phyloP scores from a whole-genome alignment of 176 grass and related monocot species.

The Lolium multiflorum region DNA sequence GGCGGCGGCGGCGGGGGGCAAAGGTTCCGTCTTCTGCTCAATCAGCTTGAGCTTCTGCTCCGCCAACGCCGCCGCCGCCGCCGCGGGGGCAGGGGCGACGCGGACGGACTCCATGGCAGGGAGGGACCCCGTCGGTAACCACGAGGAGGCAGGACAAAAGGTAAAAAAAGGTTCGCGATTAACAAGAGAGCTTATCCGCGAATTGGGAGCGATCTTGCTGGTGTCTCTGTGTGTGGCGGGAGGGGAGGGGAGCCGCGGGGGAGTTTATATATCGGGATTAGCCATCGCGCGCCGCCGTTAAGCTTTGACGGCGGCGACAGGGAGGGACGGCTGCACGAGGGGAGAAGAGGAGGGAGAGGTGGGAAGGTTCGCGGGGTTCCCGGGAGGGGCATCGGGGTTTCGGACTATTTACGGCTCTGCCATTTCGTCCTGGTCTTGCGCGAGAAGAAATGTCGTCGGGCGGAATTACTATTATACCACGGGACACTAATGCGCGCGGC shows the following conservation, averaged over 20 bases:
- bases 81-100: conserved; percentile 40
- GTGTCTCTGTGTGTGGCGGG: neutral
- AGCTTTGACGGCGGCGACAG: conserved; percentile 50
- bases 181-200: neutral
- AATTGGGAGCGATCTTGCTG: conserved; percentile 29
- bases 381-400: conserved; percentile 27
- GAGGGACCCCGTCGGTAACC: neutral
- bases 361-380: conserved; percentile 40
- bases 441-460: conserved; percentile 37
- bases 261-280: conserved; percentile 38
- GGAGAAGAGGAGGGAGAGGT: neutral
- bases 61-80: conserved; percentile 18
- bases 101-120: conserved; percentile 49
- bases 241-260: neutral
- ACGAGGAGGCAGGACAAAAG: neutral
- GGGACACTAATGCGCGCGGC: neutral
- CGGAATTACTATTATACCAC: conserved; percentile 12
- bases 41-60: conserved; percentile 50
- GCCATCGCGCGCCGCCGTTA: conserved; percentile 48
- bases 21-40: conserved; percentile 48
- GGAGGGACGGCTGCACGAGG: conserved; percentile 11
- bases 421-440: conserved; percentile 27
- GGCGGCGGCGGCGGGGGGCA: conserved; percentile 19
- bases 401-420: conserved; percentile 36
- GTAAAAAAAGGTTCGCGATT: neutral